phyloP scores from a whole-genome alignment of 1,284 basidiomycete genomes.

The Lignosus rhinocerotis region DNA sequence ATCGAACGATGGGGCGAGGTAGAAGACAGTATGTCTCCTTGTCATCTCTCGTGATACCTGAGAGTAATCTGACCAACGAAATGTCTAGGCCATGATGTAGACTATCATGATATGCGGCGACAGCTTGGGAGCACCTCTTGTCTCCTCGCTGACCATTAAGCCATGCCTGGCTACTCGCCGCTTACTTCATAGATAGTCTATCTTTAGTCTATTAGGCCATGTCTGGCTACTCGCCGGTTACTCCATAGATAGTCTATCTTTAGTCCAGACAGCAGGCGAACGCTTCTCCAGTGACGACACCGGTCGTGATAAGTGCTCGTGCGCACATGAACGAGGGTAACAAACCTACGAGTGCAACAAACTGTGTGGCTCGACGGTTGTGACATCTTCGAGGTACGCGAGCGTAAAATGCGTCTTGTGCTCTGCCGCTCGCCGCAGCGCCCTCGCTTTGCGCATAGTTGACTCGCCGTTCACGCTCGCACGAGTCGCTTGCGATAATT shows the following conservation, averaged over 20 bases:
- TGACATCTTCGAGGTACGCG: too few relatives aligned
- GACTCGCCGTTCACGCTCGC: too few relatives aligned
- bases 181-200: neutral
- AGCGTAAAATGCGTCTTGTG: too few relatives aligned
- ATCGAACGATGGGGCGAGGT: slow-evolving; percentile 98
- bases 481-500: too few relatives aligned
- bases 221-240: neutral
- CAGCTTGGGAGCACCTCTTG: slow-evolving; percentile 83
- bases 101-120: slow-evolving; percentile 90
- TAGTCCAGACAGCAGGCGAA: neutral
- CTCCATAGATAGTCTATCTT: neutral
- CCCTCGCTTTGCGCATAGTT: too few relatives aligned
- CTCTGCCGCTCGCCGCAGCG: too few relatives aligned
- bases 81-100: slow-evolving; percentile 87
- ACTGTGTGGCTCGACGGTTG: too few relatives aligned
- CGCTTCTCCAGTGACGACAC: too few relatives aligned
- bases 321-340: too few relatives aligned
- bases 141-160: slow-evolving; percentile 39
- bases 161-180: neutral
- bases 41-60: slow-evolving; percentile 14
- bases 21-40: slow-evolving; percentile 81
- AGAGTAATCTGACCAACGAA: slow-evolving; percentile 6
- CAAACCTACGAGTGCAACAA: too few relatives aligned
- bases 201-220: neutral
- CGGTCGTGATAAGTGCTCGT: too few relatives aligned